Evolutionary conservation across 83 land plant species (phyloP), one percentile per base, ranked within the genome.

Genomic region (Diphasiastrum complanatum): DNA sequence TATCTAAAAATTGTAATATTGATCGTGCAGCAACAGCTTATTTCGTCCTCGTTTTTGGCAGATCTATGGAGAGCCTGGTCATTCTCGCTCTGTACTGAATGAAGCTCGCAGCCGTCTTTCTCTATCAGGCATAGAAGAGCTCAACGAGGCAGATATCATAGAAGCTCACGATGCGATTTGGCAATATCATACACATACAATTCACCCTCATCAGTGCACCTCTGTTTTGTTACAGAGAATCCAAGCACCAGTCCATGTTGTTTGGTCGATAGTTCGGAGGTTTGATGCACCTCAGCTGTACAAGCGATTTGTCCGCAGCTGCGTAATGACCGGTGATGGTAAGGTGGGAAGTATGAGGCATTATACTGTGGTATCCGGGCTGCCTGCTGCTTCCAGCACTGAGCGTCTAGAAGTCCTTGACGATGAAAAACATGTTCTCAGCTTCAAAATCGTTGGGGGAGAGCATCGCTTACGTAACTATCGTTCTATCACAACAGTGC

Each of bases 241-340:
- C 45, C 45, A 18, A 41, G 45, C 45, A 18, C 45, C 45, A 14
- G 18, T 41, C n/a, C 12, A 41, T 18, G 45, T 41, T 14, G 45
- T 41, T 14, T 41, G 45, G 45, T 41, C 45, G 12, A 14, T 41
- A 41, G 45, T 41, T 5, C 59, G 59, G 35, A 24, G 59, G 14
- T 55, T 55, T 27, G 59, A 55, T 35, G 31, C 35, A 35, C 59
- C 59, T 16, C 59, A 55, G 59, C 18, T 18, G 18, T 55, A 55
- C 59, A 55, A 55, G 59, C 34, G 34, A 6, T 55, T 55, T 27
- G 43, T 55, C 10, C 20, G 27, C 28, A 27, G 38, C 38, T 55
- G 59, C 59, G 35, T 27, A 14, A 32, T 55, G 14, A 25, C 18
- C 11, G 27, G 19, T 30, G 59, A 27, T 12, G 59, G 27, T 30